Evolutionary conservation across 1,284 basidiomycete species (phyloP), one percentile per base, ranked within the genome.

Genomic region (Ustilago cynodontis): DNA sequence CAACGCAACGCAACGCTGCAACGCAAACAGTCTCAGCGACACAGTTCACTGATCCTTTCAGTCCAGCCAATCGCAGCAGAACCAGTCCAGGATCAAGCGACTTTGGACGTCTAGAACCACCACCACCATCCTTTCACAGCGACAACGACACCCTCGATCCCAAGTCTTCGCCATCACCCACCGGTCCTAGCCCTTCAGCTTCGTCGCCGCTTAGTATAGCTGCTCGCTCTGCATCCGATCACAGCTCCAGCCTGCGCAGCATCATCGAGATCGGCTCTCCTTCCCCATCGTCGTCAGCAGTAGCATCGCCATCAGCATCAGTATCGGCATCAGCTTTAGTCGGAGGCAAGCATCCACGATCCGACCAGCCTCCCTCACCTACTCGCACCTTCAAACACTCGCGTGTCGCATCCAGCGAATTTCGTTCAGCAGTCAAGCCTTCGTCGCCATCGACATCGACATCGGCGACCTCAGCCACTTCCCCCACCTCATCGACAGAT

Each of bases 31-130:
- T 68, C 49, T 67, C 68, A 29, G 60, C 73, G 50, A 71, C 68
- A 24, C 73, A 68, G 35, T 76, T 76, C 54, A 76, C 68, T 37
- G 73, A 76, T 47, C 73, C 73, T 4, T 76, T 76, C 55, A 76
- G 68, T 31, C 35, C 59, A 22, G 67, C 62, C 33, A 65, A 70
- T 20, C 73, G 68, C 14, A 67, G 43, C 58, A 57, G 47, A 51
- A 49, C 52, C 50, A 76, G 73, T 35, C 53, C 73, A 9, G 41
- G 57, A 29, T 45, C 22, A 28, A 59, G 37, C 41, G 68, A 71
- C 31, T 47, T 64, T 26, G 31, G 50, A 2, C 37, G 57, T 35
- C 56, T 63, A 18, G 49, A 50, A 29, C 35, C 31, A 33, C 31
- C 58, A 10, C 22, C 61, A 4, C 60, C 58, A 16, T 65, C 59